phyloP scores from a whole-genome alignment of 2,329 filamentous ascomycete genomes.

The Botrytis galanthina region DNA sequence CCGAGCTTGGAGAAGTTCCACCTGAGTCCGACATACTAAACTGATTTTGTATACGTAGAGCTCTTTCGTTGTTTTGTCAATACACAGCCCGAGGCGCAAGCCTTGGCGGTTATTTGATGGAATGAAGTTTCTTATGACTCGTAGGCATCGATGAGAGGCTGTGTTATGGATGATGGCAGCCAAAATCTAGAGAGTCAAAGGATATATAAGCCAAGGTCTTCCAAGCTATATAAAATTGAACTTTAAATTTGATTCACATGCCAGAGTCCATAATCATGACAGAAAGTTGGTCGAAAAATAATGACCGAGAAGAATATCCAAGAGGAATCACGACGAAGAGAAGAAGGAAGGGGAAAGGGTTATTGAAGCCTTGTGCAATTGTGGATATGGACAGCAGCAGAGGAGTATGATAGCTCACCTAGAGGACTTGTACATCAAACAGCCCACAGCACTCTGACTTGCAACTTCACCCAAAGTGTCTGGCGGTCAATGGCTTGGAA shows the following conservation, averaged over 20 bases:
- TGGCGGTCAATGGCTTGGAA: conserved; percentile 7
- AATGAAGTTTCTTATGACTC: conserved; percentile 21
- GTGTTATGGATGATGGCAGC: conserved; percentile 19
- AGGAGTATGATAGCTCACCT: conserved; percentile 9
- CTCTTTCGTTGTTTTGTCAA: conserved; percentile 26
- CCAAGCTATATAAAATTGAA: conserved; percentile 3
- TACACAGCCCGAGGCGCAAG: conserved; percentile 34
- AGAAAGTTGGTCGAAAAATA: background rate
- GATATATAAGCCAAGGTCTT: conserved; percentile 31
- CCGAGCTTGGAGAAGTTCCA: conserved; percentile 30
- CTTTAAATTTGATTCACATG: background rate
- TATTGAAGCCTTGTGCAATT: background rate
- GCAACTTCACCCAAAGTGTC: background rate
- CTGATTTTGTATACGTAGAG: conserved; percentile 17
- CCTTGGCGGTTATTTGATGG: conserved; percentile 30
- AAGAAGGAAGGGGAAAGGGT: background rate
- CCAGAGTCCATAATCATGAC: background rate
- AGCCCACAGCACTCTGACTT: background rate
- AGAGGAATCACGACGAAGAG: background rate
- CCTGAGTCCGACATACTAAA: conserved; percentile 30
- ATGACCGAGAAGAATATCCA: background rate
- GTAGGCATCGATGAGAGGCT: conserved; percentile 33
- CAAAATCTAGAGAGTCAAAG: conserved; percentile 17
- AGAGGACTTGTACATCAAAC: background rate
- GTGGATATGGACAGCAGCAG: conserved; percentile 8